phyloP scores from a whole-genome alignment of 2,329 filamentous ascomycete genomes.

The Diaporthe capsici region DNA sequence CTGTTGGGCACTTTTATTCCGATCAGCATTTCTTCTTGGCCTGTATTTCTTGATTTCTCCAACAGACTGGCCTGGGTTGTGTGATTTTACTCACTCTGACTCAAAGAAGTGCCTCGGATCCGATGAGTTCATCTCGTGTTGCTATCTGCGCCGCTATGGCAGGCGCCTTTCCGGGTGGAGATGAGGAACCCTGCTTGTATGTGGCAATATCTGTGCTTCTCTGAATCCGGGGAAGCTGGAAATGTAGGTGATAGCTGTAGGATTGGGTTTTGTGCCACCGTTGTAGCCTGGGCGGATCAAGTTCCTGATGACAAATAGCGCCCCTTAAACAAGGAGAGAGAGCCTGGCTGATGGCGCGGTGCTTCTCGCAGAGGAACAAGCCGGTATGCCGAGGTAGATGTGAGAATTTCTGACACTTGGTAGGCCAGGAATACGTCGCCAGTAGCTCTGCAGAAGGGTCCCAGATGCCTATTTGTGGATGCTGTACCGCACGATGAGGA shows the following conservation, averaged over 20 bases:
- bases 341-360: neutral
- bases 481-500: neutral
- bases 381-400: neutral
- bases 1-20: slow-evolving; percentile 61
- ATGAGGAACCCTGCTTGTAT: too few species aligned
- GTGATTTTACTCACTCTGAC: slow-evolving; percentile 76
- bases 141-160: neutral
- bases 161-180: too few species aligned
- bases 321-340: neutral
- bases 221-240: neutral
- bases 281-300: neutral
- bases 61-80: too few species aligned
- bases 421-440: neutral
- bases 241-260: neutral
- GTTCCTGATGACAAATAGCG: neutral
- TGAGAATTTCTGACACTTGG: neutral
- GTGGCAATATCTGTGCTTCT: neutral
- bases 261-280: neutral
- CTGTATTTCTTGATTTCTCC: slow-evolving; percentile 28
- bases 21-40: neutral
- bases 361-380: too few species aligned
- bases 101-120: slow-evolving; percentile 92
- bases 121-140: slow-evolving; percentile 75
- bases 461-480: neutral
- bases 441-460: neutral